Evolutionary conservation across 164 flowering plant genomes (phyloP), one percentile per base, ranked within the genome.

Genomic region (Stephania cephalantha): DNA sequence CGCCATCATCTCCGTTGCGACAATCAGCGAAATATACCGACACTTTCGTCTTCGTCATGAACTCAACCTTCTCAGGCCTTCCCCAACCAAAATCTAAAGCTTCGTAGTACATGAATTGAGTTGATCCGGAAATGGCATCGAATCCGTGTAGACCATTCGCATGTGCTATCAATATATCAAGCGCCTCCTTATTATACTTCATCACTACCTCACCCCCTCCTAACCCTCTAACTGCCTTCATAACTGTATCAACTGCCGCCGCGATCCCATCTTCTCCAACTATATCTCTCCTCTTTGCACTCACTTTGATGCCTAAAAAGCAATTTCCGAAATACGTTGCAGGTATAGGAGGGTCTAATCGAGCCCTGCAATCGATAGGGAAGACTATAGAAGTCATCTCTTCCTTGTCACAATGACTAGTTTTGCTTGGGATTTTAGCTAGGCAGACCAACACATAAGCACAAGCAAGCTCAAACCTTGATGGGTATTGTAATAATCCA

Each of bases 41-140:
- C 20, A n/a, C n/a, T 0, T 0, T 4, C 45, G 80, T 81, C 22
- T 80, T 75, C 1, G 79, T 76, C 15, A 77, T 30, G 35, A 13
- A 53, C 7, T 86, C 87, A 25, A 74, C 70, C 30, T 82, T 86
- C 69, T 63, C 72, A 0, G 88, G 84, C 67, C 74, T 81, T 3
- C 88, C 88, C 85, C 82, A 83, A 52, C 88, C 88, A 46, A 86
- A 86, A 81, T 86, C 83, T 9, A 73, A 74, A n/a, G n/a, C n/a
- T 18, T 74, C 78, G 55, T 86, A 86, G 5, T 79, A 30, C 12
- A 55, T 76, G 66, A 86, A 13, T 9, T 79, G 81, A 1, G 85
- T 85, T 6, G 87, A 84, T 46, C 87, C 86, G 9, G 69, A 7
- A 69, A 77, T 75, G 0, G 9, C n/a, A 46, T 61, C 22, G 42